phyloP scores from a whole-genome alignment of 768 basidiomycete species.

The Hericium coralloides region DNA sequence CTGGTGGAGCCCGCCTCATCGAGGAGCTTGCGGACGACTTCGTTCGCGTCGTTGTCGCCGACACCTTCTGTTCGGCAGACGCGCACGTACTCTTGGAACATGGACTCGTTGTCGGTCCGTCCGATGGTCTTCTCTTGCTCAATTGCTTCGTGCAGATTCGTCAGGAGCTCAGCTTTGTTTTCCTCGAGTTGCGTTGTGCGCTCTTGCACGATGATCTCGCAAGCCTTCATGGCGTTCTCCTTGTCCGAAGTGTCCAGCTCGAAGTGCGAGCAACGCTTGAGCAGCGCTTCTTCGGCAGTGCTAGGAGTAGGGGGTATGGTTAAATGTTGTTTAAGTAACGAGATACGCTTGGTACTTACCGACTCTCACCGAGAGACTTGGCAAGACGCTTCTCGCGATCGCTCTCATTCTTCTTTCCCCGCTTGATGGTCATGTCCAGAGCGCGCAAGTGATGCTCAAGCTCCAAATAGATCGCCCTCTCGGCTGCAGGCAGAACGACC shows the following conservation, averaged over 20 bases:
- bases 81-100: slow-evolving; percentile 73
- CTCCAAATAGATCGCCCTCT: slow-evolving; percentile 90
- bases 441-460: slow-evolving; percentile 89
- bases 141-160: slow-evolving; percentile 56
- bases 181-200: slow-evolving; percentile 72
- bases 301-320: slow-evolving; percentile 26
- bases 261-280: slow-evolving; percentile 95
- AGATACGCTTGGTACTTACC: slow-evolving; percentile 21
- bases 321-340: neutral
- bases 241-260: slow-evolving; percentile 62
- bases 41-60: slow-evolving; percentile 70
- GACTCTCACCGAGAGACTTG: slow-evolving; percentile 80
- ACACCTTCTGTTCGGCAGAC: slow-evolving; percentile 61
- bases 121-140: slow-evolving; percentile 62
- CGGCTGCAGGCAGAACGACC: slow-evolving; percentile 80
- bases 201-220: slow-evolving; percentile 83
- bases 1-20: slow-evolving; percentile 42
- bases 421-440: slow-evolving; percentile 71
- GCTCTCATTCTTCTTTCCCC: slow-evolving; percentile 59
- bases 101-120: slow-evolving; percentile 50
- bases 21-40: slow-evolving; percentile 48
- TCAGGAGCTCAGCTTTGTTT: slow-evolving; percentile 65
- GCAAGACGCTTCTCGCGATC: slow-evolving; percentile 86
- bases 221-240: slow-evolving; percentile 82
- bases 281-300: slow-evolving; percentile 83